Evolutionary conservation across 208 protist genomes (phyloP), one percentile per base, ranked within the genome.

Genomic region (Leishmania major): DNA sequence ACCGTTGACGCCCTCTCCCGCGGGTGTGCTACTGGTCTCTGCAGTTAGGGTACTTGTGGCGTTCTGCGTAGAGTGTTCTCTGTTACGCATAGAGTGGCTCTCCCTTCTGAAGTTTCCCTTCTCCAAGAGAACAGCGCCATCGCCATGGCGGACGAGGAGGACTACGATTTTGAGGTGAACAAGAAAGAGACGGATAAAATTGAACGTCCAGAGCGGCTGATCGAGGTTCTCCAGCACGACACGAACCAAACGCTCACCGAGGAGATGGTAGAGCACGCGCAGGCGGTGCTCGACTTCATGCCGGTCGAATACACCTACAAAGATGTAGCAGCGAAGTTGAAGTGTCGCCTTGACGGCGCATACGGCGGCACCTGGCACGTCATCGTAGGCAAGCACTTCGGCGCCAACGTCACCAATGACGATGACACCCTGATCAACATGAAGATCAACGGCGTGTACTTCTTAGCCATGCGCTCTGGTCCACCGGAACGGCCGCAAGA

Each of bases 351-450:
- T 49, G 95, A 98, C 73, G 84, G 74, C 37, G 86, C 66, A 51
- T 89, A 93, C 76, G 81, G 88, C 19, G 91, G 91, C 8, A 96
- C 92, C 13, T 98, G 95, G 95, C 95, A 98, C 79, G 91, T 90
- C 5, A 96, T 98, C 82, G 92, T 93, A 1, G 95, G 95, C 43
- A 89, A 87, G 45, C 87, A 96, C 83, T 98, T 98, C 78, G 95
- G 92, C 71, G 90, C 86, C 47, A 98, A 98, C 87, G 90, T 96
- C 17, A 97, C 95, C 31, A 92, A 95, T 69, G 95, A 98, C 70
- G 91, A 87, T 49, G 90, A 91, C 49, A 96, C 92, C 3, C 80
- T 98, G 4, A 82, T 96, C 49, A 98, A 98, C 87, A 85, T 98
- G n/a, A 89, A 93, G 77, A 90, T 98, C 69, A 87, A 98, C 66